Evolutionary conservation across 768 basidiomycete genomes (phyloP).

Genomic region (Lactarius sp.): DNA sequence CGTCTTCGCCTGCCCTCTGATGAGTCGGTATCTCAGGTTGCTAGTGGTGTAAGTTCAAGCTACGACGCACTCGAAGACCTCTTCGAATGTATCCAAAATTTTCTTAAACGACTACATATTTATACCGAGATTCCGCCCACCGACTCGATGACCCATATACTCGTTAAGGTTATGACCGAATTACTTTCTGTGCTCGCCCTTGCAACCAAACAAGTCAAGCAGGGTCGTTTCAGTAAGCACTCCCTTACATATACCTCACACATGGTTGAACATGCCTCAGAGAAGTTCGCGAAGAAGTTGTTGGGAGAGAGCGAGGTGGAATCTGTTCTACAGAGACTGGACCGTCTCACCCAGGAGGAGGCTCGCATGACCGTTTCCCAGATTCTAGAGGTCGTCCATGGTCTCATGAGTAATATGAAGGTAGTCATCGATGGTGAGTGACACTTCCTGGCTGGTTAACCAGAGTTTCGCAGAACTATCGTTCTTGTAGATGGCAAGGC

Average conservation of each 20-base stretch:
- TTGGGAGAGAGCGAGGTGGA: slow-evolving; percentile 4
- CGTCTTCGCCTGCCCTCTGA: not conserved
- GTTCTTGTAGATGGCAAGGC: not conserved
- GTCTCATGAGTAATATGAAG: not conserved
- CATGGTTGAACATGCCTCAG: not conserved
- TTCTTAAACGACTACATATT: slow-evolving; percentile 4
- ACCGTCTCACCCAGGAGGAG: slow-evolving; percentile 10
- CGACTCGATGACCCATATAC: not conserved
- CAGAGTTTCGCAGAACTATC: not conserved
- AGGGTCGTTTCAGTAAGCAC: slow-evolving; percentile 8
- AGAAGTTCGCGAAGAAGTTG: slow-evolving; percentile 9
- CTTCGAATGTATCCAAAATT: not conserved
- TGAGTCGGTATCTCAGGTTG: not conserved
- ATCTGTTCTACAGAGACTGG: not conserved
- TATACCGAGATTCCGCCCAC: not conserved
- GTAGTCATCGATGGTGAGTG: not conserved
- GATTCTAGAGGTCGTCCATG: not conserved
- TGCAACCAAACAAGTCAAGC: slow-evolving; percentile 5
- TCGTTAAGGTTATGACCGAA: not conserved
- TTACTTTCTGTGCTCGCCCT: slow-evolving; percentile 12
- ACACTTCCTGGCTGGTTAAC: not conserved
- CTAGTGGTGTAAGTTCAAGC: not conserved
- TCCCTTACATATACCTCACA: not conserved
- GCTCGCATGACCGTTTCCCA: not conserved
- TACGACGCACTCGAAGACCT: slow-evolving; percentile 5